These are phyloP conservation scores for Cyanophora paradoxa DNA, from an alignment of 78 protist species.

Conservation along the genomic window DNA sequence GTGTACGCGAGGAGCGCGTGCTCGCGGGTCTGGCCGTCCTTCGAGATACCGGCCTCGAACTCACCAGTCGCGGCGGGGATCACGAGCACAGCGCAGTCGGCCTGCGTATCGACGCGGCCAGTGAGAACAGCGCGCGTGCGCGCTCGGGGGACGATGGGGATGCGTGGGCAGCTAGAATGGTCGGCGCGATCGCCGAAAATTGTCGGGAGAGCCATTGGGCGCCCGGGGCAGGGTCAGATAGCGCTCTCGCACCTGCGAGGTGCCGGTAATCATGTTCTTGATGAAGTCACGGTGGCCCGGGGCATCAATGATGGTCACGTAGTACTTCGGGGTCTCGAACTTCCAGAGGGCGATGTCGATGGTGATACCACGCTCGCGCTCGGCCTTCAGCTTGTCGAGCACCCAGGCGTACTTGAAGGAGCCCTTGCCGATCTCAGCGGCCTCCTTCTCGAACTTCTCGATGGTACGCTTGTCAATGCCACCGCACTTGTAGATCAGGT, in stretches of 20 bases:
- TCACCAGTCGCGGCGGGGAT: slow-evolving; percentile 82
- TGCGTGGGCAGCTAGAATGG: too few relatives aligned
- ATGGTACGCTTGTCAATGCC: slow-evolving; percentile 59
- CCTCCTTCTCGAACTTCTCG: slow-evolving; percentile 65
- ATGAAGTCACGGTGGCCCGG: slow-evolving; percentile 99
- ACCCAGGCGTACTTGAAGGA: slow-evolving; percentile 99
- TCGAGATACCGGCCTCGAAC: slow-evolving; percentile 95
- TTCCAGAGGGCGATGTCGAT: slow-evolving; percentile 88
- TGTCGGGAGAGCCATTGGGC: too few relatives aligned
- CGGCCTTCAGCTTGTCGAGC: slow-evolving; percentile 95
- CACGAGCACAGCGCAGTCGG: slow-evolving; percentile 89
- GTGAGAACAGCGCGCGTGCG: too few relatives aligned
- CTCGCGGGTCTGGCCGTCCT: slow-evolving; percentile 94
- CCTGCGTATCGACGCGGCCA: too few relatives aligned
- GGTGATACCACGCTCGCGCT: slow-evolving; percentile 87
- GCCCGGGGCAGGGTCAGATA: too few relatives aligned
- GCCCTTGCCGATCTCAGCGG: slow-evolving; percentile 90
- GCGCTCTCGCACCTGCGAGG: slow-evolving; percentile 29
- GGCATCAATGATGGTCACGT: slow-evolving; percentile 99
- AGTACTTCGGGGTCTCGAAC: slow-evolving; percentile 93
- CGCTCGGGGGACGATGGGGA: too few relatives aligned
- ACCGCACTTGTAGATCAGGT: slow-evolving; percentile 61
- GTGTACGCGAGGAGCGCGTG: slow-evolving; percentile 96
- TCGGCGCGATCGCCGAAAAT: too few relatives aligned
- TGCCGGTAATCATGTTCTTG: slow-evolving; percentile 81